These are phyloP conservation scores for Aspergillus sp. DNA, from an alignment of 2,329 filamentous ascomycete genomes.

Conservation along the genomic window DNA sequence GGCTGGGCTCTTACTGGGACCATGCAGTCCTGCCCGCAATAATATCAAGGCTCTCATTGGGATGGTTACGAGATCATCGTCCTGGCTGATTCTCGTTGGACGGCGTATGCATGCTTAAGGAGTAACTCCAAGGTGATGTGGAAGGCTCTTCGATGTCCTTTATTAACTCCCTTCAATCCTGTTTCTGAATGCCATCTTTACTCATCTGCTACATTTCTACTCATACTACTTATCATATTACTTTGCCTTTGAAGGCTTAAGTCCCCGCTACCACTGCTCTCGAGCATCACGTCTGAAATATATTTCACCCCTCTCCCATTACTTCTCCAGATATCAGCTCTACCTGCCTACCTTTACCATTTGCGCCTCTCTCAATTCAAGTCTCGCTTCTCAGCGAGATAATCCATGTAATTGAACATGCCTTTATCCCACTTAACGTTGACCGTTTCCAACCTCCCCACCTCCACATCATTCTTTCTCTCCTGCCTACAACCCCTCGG, in stretches of 20 bases:
- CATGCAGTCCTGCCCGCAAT: slow-evolving; percentile 20
- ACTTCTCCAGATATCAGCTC: neutral
- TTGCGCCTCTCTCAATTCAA: neutral
- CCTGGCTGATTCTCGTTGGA: slow-evolving; percentile 17
- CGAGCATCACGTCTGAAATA: neutral
- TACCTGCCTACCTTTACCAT: neutral
- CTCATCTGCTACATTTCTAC: slow-evolving; percentile 4
- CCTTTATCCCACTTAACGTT: slow-evolving; percentile 63
- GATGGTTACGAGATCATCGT: slow-evolving; percentile 11
- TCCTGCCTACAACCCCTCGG: slow-evolving; percentile 75
- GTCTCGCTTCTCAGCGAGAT: slow-evolving; percentile 19
- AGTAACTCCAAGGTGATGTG: slow-evolving; percentile 3
- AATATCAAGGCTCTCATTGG: slow-evolving; percentile 17
- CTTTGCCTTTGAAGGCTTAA: neutral
- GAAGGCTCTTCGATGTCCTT: slow-evolving; percentile 9
- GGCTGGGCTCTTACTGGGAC: slow-evolving; percentile 9
- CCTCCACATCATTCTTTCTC: slow-evolving; percentile 80
- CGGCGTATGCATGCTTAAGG: slow-evolving; percentile 17
- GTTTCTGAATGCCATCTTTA: slow-evolving; percentile 3
- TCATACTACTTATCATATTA: neutral
- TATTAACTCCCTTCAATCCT: slow-evolving; percentile 13
- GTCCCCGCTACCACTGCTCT: neutral
- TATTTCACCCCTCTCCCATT: neutral
- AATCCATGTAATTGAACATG: slow-evolving; percentile 43
- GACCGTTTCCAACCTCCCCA: slow-evolving; percentile 73